These are phyloP conservation scores for Ceratocystiopsis sp. DNA, from an alignment of 2,329 filamentous ascomycete species.

Conservation along the genomic window DNA sequence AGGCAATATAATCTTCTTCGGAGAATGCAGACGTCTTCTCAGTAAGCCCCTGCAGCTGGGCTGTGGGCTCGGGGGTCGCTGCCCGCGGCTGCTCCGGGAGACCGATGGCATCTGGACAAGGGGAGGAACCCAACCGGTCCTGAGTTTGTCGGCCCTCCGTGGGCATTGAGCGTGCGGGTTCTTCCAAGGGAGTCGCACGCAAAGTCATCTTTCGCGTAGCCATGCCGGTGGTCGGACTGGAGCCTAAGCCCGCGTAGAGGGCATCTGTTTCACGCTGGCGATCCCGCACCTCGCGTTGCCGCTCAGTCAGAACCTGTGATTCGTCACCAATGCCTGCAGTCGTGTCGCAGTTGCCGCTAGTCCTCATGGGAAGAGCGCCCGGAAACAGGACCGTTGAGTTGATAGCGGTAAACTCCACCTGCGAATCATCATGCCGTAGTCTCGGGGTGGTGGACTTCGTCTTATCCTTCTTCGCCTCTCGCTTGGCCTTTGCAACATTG, in stretches of 20 bases:
- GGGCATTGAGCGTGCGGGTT: neutral
- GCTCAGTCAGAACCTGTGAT: slow-evolving; percentile 61
- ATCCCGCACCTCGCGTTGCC: slow-evolving; percentile 61
- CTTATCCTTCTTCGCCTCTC: slow-evolving; percentile 4
- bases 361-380: slow-evolving; percentile 15
- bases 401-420: slow-evolving; percentile 59
- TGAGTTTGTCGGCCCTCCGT: slow-evolving; percentile 2
- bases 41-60: slow-evolving; percentile 10
- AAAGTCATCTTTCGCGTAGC: neutral
- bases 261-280: slow-evolving; percentile 49
- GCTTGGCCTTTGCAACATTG: too few relatives aligned
- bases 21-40: slow-evolving; percentile 17
- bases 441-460: slow-evolving; percentile 23
- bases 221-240: slow-evolving; percentile 24
- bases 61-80: slow-evolving; percentile 26
- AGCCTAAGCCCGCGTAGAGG: slow-evolving; percentile 48
- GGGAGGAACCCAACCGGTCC: neutral
- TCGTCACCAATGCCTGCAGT: slow-evolving; percentile 19
- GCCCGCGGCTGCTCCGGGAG: slow-evolving; percentile 14
- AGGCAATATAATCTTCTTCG: slow-evolving; percentile 38
- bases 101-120: slow-evolving; percentile 1
- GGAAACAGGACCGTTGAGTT: slow-evolving; percentile 28
- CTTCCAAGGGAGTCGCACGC: neutral
- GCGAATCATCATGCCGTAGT: slow-evolving; percentile 64
- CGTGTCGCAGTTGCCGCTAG: neutral